Percentiles rank a stretch among this genome's conserved stretches.
These are phyloP conservation scores for Sporopachydermia quercuum DNA, from an alignment of 805 yeast species.

Conservation along the genomic window DNA sequence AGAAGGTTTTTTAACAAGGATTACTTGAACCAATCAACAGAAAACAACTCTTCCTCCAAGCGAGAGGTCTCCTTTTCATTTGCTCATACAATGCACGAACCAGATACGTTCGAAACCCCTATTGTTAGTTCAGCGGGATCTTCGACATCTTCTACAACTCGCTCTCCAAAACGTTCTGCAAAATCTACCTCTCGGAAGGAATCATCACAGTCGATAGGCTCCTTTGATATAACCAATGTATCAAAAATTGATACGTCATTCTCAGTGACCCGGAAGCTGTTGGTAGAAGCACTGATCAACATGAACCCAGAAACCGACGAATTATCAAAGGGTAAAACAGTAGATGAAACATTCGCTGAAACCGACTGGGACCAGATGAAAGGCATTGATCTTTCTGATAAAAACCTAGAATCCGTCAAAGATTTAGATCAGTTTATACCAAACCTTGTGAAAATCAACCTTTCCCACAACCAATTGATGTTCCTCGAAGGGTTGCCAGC, in stretches of 20 bases:
- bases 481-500: conserved; percentile 32
- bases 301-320: conserved; percentile 17
- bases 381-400: conserved; percentile 20
- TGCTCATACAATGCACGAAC: neutral
- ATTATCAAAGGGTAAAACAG: conserved; percentile 7
- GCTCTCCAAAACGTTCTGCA: neutral
- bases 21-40: no score
- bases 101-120: neutral
- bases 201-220: no score
- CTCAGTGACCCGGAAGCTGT: conserved; percentile 24
- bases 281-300: conserved; percentile 30
- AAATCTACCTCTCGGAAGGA: neutral
- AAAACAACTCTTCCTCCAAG: neutral
- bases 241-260: conserved; percentile 28
- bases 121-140: neutral
- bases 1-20: neutral
- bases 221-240: conserved; percentile 22
- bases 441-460: conserved; percentile 21
- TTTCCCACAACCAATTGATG: conserved; percentile 25
- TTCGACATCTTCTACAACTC: neutral
- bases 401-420: conserved; percentile 24
- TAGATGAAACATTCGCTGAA: neutral
- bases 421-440: conserved; percentile 29
- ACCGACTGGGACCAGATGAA: conserved; percentile 25
- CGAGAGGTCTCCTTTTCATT: neutral